Conservation (phyloP, 1,139 yeast species). For the Hyphopichia buzzinii region DNA sequence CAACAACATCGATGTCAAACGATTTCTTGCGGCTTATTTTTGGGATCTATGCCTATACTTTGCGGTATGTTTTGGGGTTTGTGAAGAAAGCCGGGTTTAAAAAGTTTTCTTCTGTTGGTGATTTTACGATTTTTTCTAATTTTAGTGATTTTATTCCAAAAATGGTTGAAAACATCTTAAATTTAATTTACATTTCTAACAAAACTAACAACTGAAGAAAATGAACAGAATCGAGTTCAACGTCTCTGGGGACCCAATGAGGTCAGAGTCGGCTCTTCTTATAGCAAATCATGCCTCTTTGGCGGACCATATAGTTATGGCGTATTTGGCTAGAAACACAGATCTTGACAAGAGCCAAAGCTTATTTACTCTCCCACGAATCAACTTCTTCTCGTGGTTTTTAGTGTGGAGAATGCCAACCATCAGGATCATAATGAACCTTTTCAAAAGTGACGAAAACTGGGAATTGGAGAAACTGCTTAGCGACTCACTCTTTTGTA, state of each 20-base stretch:
- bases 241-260: conserved; percentile 43
- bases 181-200: conserved; percentile 1
- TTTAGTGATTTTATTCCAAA: not conserved
- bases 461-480: conserved; percentile 52
- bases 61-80: conserved; percentile 30
- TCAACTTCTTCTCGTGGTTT: conserved; percentile 63
- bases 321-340: conserved; percentile 34
- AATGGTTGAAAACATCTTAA: not conserved
- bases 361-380: conserved; percentile 31
- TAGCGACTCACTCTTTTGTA: conserved; percentile 21
- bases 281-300: conserved; percentile 56
- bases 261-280: conserved; percentile 46
- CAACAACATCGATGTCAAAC: conserved; percentile 21
- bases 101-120: too few relatives aligned
- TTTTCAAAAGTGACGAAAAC: conserved; percentile 57
- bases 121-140: not conserved
- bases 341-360: conserved; percentile 2
- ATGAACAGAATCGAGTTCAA: conserved; percentile 35
- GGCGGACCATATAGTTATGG: conserved; percentile 52
- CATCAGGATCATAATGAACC: conserved; percentile 35
- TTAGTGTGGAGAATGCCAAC: conserved; percentile 56
- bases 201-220: conserved; percentile 17
- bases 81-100: too few relatives aligned
- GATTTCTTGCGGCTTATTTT: conserved; percentile 22
- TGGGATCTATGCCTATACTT: conserved; percentile 38